Evolutionary conservation across 2,329 filamentous ascomycete genomes (phyloP).

Genomic region (Nothophoma quercina): DNA sequence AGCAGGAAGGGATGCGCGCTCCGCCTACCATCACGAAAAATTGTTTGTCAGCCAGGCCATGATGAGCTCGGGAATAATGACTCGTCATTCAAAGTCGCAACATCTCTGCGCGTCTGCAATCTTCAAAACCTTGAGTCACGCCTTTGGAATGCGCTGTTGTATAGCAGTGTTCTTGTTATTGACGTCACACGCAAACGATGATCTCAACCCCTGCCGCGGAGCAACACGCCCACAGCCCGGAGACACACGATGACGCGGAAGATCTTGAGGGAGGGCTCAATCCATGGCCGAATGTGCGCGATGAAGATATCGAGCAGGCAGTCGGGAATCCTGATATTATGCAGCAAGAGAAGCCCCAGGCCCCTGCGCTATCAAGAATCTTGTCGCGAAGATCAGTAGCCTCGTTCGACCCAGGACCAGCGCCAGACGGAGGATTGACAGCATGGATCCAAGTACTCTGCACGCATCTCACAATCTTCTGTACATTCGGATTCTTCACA

Average conservation of each 20-base stretch:
- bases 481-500: constrained; percentile 62
- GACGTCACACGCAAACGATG: constrained; percentile 5
- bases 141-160: no score
- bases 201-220: not conserved
- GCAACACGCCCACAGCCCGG: not conserved
- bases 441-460: constrained; percentile 65
- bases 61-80: constrained; percentile 5
- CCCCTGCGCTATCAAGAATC: constrained; percentile 23
- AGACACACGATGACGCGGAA: not conserved
- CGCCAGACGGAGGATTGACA: constrained; percentile 58
- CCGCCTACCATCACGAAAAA: not conserved
- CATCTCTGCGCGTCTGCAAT: no score
- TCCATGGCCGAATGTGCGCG: constrained; percentile 24
- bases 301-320: constrained; percentile 27
- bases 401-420: constrained; percentile 38
- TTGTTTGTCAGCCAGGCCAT: constrained; percentile 8
- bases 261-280: not conserved
- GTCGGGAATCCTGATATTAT: constrained; percentile 11
- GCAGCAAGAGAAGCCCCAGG: constrained; percentile 3
- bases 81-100: not conserved
- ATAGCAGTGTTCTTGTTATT: no score
- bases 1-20: constrained; percentile 4
- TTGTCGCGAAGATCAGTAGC: constrained; percentile 34
- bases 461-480: constrained; percentile 62
- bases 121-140: no score